A percentile compares a stretch with the other conserved stretches of the same genome.
Conservation (phyloP, 208 protist species). For the Entamoeba dispar region DNA sequence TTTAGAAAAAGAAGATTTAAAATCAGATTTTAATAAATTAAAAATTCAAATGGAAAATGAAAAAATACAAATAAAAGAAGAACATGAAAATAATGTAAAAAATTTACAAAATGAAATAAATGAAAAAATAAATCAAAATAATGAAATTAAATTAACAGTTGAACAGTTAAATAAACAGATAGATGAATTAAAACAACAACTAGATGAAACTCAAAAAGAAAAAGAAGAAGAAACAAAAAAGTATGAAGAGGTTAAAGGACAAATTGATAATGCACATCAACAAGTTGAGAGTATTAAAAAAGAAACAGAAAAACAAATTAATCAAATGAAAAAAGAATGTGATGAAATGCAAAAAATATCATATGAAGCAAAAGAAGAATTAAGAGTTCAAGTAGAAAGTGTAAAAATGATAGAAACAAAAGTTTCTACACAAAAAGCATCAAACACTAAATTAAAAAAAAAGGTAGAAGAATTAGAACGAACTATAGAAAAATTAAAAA, state of each 20-base stretch:
- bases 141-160: neutral
- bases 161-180: neutral
- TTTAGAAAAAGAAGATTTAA: neutral
- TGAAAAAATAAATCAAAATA: neutral
- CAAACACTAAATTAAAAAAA: neutral
- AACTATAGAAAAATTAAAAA: neutral
- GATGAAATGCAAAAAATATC: neutral
- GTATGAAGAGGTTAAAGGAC: neutral
- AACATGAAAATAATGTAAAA: neutral
- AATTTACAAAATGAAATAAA: neutral
- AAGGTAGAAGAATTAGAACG: neutral
- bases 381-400: neutral
- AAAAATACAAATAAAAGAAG: neutral
- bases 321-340: neutral
- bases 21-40: neutral
- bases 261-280: neutral
- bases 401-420: neutral
- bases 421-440: neutral
- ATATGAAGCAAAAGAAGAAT: neutral
- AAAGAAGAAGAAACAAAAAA: neutral
- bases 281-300: neutral
- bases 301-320: neutral
- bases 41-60: neutral
- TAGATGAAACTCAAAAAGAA: neutral
- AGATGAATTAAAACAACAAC: neutral